phyloP scores from a whole-genome alignment of 2,329 filamentous ascomycete genomes.

The Talaromyces atroroseus region DNA sequence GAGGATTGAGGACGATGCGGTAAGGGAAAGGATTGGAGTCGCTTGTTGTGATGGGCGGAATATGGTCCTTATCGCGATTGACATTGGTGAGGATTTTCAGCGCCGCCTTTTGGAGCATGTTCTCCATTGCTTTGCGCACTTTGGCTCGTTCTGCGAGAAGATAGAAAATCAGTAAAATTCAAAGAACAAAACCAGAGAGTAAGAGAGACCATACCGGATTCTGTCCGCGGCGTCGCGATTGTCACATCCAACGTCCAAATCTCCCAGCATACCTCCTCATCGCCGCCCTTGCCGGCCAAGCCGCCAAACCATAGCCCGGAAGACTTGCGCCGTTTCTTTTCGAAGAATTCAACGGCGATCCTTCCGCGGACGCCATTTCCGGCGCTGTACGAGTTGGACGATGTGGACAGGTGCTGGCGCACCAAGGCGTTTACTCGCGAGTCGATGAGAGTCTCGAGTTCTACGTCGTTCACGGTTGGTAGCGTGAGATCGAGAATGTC shows the following conservation, averaged over 20 bases:
- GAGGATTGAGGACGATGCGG: conserved; percentile 82
- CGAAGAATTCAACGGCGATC: conserved; percentile 86
- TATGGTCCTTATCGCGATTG: conserved; percentile 88
- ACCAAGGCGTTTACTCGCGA: conserved; percentile 74
- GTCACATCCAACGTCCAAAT: conserved; percentile 90
- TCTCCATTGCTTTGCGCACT: conserved; percentile 84
- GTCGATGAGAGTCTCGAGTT: conserved; percentile 90
- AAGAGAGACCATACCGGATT: conserved; percentile 61
- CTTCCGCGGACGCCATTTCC: conserved; percentile 63
- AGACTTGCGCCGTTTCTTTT: conserved; percentile 76
- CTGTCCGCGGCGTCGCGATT: conserved; percentile 82
- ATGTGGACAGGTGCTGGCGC: conserved; percentile 64
- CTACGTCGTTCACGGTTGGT: conserved; percentile 80
- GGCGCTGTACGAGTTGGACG: conserved; percentile 46
- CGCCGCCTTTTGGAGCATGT: conserved; percentile 77
- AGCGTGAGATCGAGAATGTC: conserved; percentile 88
- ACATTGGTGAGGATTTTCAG: conserved; percentile 86
- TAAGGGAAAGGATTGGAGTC: conserved; percentile 93
- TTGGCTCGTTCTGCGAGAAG: conserved; percentile 67
- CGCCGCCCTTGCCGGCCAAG: conserved; percentile 58
- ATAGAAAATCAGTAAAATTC: conserved; percentile 3
- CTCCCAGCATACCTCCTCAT: conserved; percentile 97
- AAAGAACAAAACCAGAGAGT: background rate
- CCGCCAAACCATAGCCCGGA: conserved; percentile 61
- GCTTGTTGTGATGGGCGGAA: conserved; percentile 90